A percentile compares a stretch with the other conserved stretches of the same genome.
These are phyloP conservation scores for Nyctanthes arbortristis DNA, from an alignment of 257 asterid genomes.

Conservation along the genomic window DNA sequence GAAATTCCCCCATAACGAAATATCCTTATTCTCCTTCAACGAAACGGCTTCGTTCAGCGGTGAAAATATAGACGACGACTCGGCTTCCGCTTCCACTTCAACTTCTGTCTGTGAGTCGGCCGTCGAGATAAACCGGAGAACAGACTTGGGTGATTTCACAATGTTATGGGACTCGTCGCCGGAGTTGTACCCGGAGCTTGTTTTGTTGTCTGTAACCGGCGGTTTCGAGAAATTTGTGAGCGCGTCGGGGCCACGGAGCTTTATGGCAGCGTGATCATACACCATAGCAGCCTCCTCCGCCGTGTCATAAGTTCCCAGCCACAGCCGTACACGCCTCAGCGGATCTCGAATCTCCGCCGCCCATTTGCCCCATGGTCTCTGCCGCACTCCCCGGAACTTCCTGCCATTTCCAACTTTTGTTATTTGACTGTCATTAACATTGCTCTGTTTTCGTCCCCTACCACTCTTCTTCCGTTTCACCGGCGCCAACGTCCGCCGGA, in stretches of 20 bases:
- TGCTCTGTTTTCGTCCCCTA: constrained; percentile 2
- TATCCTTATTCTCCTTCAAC: neutral
- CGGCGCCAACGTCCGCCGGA: constrained; percentile 1
- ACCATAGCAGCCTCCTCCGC: constrained; percentile 97
- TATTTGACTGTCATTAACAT: constrained; percentile 6
- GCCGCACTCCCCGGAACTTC: constrained; percentile 83
- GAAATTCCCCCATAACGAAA: constrained; percentile 17
- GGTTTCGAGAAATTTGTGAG: constrained; percentile 60
- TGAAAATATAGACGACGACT: constrained; percentile 23
- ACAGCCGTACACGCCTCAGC: constrained; percentile 62
- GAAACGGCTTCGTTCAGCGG: constrained; percentile 11
- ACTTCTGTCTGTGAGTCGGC: constrained; percentile 30
- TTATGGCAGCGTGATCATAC: constrained; percentile 88
- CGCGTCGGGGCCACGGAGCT: constrained; percentile 81
- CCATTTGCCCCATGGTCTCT: constrained; percentile 87
- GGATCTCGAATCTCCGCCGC: constrained; percentile 97
- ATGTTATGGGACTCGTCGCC: constrained; percentile 48
- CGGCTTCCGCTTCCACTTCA: constrained; percentile 35
- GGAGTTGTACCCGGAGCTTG: constrained; percentile 44
- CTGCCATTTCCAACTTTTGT: constrained; percentile 20
- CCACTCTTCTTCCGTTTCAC: constrained; percentile 29
- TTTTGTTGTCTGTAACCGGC: constrained; percentile 12
- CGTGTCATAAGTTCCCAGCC: constrained; percentile 83
- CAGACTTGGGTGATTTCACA: constrained; percentile 64
- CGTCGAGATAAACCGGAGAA: constrained; percentile 47